These are phyloP conservation scores for Neurospora sublineolata DNA, from an alignment of 495 filamentous ascomycete species.

Conservation along the genomic window DNA sequence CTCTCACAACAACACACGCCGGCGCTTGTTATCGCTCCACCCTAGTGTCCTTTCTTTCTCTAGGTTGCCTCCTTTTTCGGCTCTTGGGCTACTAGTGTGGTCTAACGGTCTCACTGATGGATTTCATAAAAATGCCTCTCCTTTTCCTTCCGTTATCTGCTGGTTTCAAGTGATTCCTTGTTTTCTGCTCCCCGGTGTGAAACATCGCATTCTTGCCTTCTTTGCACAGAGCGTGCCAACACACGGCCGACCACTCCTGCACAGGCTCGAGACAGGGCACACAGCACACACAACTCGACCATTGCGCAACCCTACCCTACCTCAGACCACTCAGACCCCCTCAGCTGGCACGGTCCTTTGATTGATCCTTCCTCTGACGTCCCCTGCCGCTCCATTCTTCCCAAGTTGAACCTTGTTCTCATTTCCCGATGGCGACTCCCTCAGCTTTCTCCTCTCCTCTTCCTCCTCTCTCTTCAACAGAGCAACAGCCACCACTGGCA, in stretches of 20 bases:
- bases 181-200: neutral
- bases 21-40: neutral
- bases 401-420: neutral
- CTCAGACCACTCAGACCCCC: neutral
- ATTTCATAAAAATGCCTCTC: neutral
- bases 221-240: neutral
- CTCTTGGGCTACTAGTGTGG: neutral
- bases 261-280: neutral
- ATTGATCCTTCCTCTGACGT: neutral
- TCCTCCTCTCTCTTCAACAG: constrained; percentile 1
- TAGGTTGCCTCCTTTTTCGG: neutral
- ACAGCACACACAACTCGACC: neutral
- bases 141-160: neutral
- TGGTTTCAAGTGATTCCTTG: neutral
- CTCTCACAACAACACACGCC: neutral
- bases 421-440: neutral
- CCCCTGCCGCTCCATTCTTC: neutral
- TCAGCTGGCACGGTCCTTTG: neutral
- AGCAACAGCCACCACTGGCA: neutral
- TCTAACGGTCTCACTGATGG: neutral
- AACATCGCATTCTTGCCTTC: neutral
- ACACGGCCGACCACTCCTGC: neutral
- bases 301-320: neutral
- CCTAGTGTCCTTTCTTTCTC: neutral
- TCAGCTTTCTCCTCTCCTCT: constrained; percentile 4